A percentile compares a stretch with the other conserved stretches of the same genome.
Evolutionary conservation across 257 asterid species (phyloP).

Genomic region (Jacaranda mimosifolia): DNA sequence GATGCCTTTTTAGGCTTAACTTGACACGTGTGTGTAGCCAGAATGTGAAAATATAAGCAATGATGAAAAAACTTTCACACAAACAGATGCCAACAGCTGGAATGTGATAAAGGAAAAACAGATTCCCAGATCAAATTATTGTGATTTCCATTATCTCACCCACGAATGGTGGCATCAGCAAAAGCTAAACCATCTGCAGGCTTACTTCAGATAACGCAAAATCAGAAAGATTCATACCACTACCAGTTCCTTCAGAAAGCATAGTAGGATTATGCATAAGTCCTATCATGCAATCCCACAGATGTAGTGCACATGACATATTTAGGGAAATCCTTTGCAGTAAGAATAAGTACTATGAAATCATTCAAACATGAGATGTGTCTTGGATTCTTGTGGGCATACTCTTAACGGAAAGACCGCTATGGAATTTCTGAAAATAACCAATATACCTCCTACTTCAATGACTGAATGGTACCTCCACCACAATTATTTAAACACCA

Average conservation of each 20-base stretch:
- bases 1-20: too few relatives aligned
- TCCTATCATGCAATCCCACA: not conserved
- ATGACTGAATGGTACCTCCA: not conserved
- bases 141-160: not conserved
- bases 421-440: not conserved
- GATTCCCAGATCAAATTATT: not conserved
- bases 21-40: too few relatives aligned
- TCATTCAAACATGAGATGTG: not conserved
- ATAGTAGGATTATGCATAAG: not conserved
- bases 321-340: not conserved
- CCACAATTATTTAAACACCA: slow-evolving; percentile 10
- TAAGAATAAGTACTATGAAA: not conserved
- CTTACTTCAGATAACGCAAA: not conserved
- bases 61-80: too few relatives aligned
- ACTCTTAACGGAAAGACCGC: not conserved
- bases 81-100: not conserved
- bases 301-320: not conserved
- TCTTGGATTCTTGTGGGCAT: not conserved
- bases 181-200: not conserved
- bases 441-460: not conserved
- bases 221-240: not conserved
- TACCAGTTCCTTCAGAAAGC: not conserved
- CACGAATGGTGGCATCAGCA: not conserved
- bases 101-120: not conserved
- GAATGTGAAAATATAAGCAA: too few relatives aligned